These are phyloP conservation scores for Polygonum maritimum DNA, from an alignment of 148 eudicot genomes.

Conservation along the genomic window DNA sequence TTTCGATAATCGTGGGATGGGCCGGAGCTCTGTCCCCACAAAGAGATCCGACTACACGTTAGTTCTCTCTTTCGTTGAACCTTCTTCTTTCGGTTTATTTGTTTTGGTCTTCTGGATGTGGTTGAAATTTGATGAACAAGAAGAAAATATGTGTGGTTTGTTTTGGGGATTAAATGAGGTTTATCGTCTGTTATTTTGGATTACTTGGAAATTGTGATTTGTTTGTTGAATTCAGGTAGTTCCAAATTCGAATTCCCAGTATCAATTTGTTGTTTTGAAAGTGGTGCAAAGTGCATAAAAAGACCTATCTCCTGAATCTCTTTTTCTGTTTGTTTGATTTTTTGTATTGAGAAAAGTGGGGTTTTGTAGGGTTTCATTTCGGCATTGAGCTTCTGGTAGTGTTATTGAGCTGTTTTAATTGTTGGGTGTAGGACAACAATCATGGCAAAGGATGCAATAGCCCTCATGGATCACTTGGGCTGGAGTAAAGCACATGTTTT, in stretches of 20 bases:
- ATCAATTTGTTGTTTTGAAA: too few species aligned
- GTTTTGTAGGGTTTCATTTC: background rate
- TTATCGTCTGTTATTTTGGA: background rate
- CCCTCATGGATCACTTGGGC: slow-evolving; percentile 89
- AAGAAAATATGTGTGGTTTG: background rate
- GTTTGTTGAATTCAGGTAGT: background rate
- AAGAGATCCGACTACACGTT: slow-evolving; percentile 70
- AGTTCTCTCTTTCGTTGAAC: slow-evolving; percentile 13
- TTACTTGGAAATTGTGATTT: background rate
- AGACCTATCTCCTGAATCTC: background rate
- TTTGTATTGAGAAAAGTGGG: background rate
- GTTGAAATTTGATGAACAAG: background rate
- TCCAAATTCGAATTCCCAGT: background rate
- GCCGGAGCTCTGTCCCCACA: slow-evolving; percentile 68
- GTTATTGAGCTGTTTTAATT: background rate
- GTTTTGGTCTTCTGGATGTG: background rate
- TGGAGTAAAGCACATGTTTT: slow-evolving; percentile 85
- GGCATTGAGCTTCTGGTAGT: background rate
- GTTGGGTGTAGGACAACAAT: slow-evolving; percentile 56
- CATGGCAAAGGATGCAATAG: slow-evolving; percentile 93
- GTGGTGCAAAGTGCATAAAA: background rate
- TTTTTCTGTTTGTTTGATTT: background rate
- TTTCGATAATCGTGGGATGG: slow-evolving; percentile 93
- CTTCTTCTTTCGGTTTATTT: background rate
- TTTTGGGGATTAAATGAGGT: background rate